Percentiles rank a stretch among this genome's conserved stretches.
These are phyloP conservation scores for Strobilomyces confusus DNA, from an alignment of 768 basidiomycete species.

Conservation along the genomic window DNA sequence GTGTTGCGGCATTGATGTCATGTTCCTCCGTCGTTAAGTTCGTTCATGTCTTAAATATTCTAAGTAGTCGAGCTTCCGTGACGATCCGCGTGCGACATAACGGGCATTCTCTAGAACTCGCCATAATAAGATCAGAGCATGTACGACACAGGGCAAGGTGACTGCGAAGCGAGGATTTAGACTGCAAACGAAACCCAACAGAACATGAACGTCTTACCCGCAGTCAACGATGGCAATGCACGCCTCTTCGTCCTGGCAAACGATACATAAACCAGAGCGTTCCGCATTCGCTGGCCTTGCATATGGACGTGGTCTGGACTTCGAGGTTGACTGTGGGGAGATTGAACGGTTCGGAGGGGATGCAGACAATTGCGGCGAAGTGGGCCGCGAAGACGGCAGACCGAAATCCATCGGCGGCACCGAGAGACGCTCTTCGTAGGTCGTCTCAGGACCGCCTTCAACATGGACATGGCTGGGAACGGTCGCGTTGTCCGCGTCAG, in stretches of 20 bases:
- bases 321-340: conserved; percentile 31
- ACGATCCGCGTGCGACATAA: conserved; percentile 87
- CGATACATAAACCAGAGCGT: conserved; percentile 77
- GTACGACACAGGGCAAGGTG: conserved; percentile 75
- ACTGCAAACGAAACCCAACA: background rate
- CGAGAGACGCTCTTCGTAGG: conserved; percentile 5
- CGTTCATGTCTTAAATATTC: conserved; percentile 60
- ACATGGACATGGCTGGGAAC: background rate
- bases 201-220: conserved; percentile 53
- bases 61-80: conserved; percentile 72
- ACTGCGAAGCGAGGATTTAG: conserved; percentile 34
- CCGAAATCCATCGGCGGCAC: background rate
- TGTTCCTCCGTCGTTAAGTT: background rate
- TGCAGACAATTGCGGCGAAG: conserved; percentile 15
- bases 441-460: conserved; percentile 2
- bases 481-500: background rate
- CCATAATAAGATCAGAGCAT: conserved; percentile 78
- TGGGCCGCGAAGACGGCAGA: conserved; percentile 4
- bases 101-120: conserved; percentile 81
- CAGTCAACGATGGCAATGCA: conserved; percentile 93
- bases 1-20: background rate
- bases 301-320: conserved; percentile 34
- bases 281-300: conserved; percentile 36
- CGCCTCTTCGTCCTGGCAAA: conserved; percentile 93
- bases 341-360: conserved; percentile 23